Base-by-base conservation (phyloP, 202 grass and related monocot genomes). In the Brachypodium distachyon region DNA sequence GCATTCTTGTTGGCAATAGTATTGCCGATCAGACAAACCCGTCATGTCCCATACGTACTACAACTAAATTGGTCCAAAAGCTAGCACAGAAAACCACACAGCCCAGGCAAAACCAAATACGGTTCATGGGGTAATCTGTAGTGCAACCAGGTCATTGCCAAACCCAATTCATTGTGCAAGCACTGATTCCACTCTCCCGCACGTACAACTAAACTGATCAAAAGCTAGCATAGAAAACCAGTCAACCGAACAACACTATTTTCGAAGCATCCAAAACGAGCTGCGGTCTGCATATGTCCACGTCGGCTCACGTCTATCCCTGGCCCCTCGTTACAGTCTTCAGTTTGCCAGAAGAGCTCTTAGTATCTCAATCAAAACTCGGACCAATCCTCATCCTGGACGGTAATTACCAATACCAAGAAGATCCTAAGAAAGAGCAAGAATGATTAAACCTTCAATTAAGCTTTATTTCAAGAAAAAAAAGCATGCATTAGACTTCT, bases 391-490 rank as follows among this genome's bases (percentile, higher is more conserved):
- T 75, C 57, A 81, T 70, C 70, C 70, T 14, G 73, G 61, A 61
- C 69, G 90, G 70, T 34, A 72, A 37, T 80, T 79, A 66, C 90
- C 90, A 76, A 90, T 87, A 43, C 90, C 90, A 68, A 93, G 80
- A 79, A 93, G 90, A 59, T 93, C 90, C 90, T 93, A 58, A 11
- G 4, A 13, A 63, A 54, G 26, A 47, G 12, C 16, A 26, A 47
- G 10, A 81, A 42, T 7, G 21, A 36, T 73, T 39, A 77, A 7
- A 34, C 7, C 14, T 50, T 53, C 4, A 3, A 2, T 32, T 63
- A 23, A 9, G 2, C 27, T 37, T 44, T 21, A 38, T 10, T 26
- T 81, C 5, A 68, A 52, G 52, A 37, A 19, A 53, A 40, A 46
- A 51, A 36, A 27, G 22, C 46, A 2, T 10, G 31, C 37, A 56